phyloP scores from a whole-genome alignment of 2,329 filamentous ascomycete genomes.

The Penicillium corylophilum region DNA sequence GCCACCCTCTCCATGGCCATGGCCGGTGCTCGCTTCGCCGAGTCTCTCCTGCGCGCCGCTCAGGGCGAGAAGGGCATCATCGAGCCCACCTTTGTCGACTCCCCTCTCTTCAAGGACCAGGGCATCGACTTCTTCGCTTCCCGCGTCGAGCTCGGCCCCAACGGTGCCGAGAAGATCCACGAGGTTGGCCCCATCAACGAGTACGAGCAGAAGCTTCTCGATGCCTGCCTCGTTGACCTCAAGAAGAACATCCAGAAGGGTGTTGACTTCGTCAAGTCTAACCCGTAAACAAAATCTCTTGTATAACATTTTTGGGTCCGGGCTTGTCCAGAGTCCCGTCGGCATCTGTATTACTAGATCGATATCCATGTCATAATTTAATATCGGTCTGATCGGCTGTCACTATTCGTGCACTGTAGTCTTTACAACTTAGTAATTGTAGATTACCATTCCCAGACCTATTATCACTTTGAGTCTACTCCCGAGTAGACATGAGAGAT shows the following conservation, averaged over 20 bases:
- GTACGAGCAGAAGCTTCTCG: constrained; percentile 85
- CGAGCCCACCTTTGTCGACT: constrained; percentile 96
- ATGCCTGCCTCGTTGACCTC: constrained; percentile 70
- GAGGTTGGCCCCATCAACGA: constrained; percentile 80
- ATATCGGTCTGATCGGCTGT: constrained; percentile 14
- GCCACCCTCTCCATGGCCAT: constrained; percentile 99
- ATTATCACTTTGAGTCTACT: background rate
- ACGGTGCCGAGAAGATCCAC: constrained; percentile 92
- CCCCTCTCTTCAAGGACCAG: constrained; percentile 96
- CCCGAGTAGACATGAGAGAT: background rate
- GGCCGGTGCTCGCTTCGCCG: constrained; percentile 81
- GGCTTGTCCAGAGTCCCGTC: background rate
- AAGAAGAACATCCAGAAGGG: constrained; percentile 85
- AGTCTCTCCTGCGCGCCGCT: constrained; percentile 87
- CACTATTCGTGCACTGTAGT: background rate
- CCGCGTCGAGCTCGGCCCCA: constrained; percentile 91
- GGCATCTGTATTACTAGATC: constrained; percentile 30
- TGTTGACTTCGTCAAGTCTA: constrained; percentile 63
- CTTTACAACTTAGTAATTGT: background rate
- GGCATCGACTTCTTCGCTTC: constrained; percentile 96
- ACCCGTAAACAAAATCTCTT: constrained; percentile 42
- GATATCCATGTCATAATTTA: constrained; percentile 15
- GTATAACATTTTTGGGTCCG: constrained; percentile 21
- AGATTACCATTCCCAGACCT: background rate
- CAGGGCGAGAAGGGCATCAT: constrained; percentile 92